Evolutionary conservation across 2,329 filamentous ascomycete genomes (phyloP).

Genomic region (Fonsecaea erecta): DNA sequence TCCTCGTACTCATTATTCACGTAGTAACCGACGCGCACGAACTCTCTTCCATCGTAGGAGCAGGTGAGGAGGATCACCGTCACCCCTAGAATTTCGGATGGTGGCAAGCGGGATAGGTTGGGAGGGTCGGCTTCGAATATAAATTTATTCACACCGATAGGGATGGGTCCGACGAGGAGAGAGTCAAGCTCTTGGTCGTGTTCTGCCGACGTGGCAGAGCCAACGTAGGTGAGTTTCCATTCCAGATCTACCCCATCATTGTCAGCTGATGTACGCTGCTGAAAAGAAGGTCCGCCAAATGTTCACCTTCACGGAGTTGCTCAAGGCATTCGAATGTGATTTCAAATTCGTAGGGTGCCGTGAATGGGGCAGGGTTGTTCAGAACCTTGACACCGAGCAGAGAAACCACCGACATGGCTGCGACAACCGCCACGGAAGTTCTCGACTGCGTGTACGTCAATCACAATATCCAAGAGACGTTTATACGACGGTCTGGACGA

Average conservation of each 20-base stretch:
- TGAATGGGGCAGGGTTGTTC: conserved; percentile 96
- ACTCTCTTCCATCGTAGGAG: conserved; percentile 94
- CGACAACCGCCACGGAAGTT: not conserved
- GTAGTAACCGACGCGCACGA: conserved; percentile 97
- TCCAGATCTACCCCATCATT: conserved; percentile 72
- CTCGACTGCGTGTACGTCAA: not conserved
- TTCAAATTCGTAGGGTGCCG: conserved; percentile 92
- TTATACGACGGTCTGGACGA: not conserved
- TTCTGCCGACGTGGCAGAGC: conserved; percentile 94
- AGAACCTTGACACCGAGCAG: conserved; percentile 92
- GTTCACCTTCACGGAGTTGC: conserved; percentile 82
- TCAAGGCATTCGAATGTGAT: conserved; percentile 99
- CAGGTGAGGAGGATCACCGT: conserved; percentile 96
- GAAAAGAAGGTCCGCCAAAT: not conserved
- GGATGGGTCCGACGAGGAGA: conserved; percentile 94
- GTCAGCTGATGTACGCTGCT: conserved; percentile 17
- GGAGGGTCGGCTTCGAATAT: conserved; percentile 94
- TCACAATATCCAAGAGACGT: not conserved
- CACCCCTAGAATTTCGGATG: conserved; percentile 93
- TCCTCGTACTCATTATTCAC: conserved; percentile 99
- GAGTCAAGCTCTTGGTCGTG: conserved; percentile 98
- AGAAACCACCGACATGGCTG: conserved; percentile 89
- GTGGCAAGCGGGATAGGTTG: conserved; percentile 85
- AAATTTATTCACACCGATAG: conserved; percentile 98
- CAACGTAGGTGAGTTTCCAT: conserved; percentile 99